Base-by-base conservation (phyloP, 768 basidiomycete species). In the Tulasnella sp. region DNA sequence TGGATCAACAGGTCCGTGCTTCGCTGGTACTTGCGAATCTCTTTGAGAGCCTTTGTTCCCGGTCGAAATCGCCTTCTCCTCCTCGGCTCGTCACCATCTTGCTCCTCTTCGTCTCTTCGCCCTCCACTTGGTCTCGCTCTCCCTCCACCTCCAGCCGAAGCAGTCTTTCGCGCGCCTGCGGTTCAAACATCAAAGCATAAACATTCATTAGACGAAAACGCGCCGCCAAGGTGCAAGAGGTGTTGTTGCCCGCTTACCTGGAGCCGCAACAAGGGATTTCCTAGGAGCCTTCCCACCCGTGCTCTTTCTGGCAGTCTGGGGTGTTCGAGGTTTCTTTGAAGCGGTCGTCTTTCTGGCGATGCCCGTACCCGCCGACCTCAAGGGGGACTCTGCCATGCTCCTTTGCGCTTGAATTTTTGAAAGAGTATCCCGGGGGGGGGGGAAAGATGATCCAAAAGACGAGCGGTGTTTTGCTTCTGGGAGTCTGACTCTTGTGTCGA, bases 21-120 rank as follows among this genome's bases (percentile, higher is more conserved):
- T 85, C 94, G 95, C 85, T 98, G 96, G 85, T 98, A 98, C 84
- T 93, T 94, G 83, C 97, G 89, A 75, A 98, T 97, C 87, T 98
- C 96, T 68, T 93, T 90, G 81, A 98, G 87, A 44, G 96, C 96
- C 79, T 94, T 91, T 3, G 95, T 97, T 12, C 96, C 96, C 0
- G 96, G 96, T 80, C 95, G 90, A 86, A 90, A 98, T n/a, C 96
- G 88, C 83, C 56, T 86, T 88, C 83, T 87, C 90, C 89, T 88
- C 52, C 76, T 36, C 14, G 56, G 76, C 5, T 46, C 76, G 16
- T 34, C 52, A 34, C 71, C 76, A 7, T 77, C 76, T 12, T 76
- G 27, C 21, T 77, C 56, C 76, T 36, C 58, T 10, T 77, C 52
- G 6, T 40, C 52, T 21, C 62, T 39, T 7, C 76, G 58, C 2